Conservation (phyloP, 2,329 filamentous ascomycete species). For the Venturia pyrina region DNA sequence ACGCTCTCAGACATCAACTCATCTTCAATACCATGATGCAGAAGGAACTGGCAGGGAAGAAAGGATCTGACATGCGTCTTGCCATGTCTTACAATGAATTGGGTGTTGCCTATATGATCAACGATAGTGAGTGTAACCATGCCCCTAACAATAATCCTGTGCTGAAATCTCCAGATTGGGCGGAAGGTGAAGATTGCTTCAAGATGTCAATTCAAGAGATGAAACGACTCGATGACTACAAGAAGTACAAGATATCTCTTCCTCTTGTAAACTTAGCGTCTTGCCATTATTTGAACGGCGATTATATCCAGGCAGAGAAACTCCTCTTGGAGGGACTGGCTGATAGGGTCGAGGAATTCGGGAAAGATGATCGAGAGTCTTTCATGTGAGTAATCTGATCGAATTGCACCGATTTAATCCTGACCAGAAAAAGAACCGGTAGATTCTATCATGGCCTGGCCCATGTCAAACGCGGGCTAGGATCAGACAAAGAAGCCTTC, state of each 20-base stretch:
- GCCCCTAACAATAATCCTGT: background rate
- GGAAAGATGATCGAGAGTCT: slow-evolving; percentile 14
- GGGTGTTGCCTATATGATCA: slow-evolving; percentile 17
- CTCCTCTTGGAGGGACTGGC: slow-evolving; percentile 12
- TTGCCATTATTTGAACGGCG: slow-evolving; percentile 16
- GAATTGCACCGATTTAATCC: background rate
- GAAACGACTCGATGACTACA: slow-evolving; percentile 14
- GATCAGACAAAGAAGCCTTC: slow-evolving; percentile 13
- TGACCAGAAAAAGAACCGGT: slow-evolving; percentile 15
- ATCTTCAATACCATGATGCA: slow-evolving; percentile 16
- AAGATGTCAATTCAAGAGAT: slow-evolving; percentile 13
- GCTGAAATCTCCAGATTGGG: slow-evolving; percentile 7
- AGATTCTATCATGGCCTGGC: slow-evolving; percentile 17
- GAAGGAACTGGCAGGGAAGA: background rate
- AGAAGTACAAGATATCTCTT: slow-evolving; percentile 13
- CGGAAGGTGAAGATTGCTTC: slow-evolving; percentile 16
- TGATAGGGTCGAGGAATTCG: slow-evolving; percentile 13
- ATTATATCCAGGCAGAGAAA: slow-evolving; percentile 13
- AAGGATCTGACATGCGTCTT: slow-evolving; percentile 13
- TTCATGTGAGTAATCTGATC: slow-evolving; percentile 15
- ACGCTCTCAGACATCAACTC: slow-evolving; percentile 13
- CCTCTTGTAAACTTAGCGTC: slow-evolving; percentile 17
- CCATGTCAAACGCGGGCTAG: slow-evolving; percentile 15
- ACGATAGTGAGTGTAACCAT: slow-evolving; percentile 4
- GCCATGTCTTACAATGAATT: slow-evolving; percentile 17